Conservation (phyloP, 192 early-diverging fungal species). For the Coemansia reversa region DNA sequence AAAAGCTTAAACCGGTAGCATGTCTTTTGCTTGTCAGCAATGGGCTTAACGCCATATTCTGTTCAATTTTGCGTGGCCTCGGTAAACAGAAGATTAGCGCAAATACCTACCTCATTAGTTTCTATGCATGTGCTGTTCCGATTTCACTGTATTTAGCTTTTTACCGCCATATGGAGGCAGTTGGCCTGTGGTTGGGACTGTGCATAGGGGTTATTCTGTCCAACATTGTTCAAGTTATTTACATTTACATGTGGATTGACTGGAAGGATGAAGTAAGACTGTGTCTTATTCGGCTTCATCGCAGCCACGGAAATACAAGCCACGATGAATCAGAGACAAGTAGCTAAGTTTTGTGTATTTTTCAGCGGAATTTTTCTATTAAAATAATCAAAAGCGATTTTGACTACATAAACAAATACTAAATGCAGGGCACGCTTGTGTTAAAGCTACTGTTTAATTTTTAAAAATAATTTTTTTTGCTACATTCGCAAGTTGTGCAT, state of each 20-base stretch:
- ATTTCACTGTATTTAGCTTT: slow-evolving; percentile 53
- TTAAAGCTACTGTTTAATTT: too few species aligned
- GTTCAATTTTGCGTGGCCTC: slow-evolving; percentile 55
- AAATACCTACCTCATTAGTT: slow-evolving; percentile 46
- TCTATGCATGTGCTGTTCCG: slow-evolving; percentile 54
- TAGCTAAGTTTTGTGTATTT: neutral
- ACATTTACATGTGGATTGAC: slow-evolving; percentile 27
- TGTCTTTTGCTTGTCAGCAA: slow-evolving; percentile 48
- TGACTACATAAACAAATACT: too few species aligned
- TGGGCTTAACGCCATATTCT: slow-evolving; percentile 60
- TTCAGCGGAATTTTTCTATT: neutral
- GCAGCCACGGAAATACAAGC: neutral
- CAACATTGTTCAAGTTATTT: slow-evolving; percentile 30
- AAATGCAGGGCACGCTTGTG: too few species aligned
- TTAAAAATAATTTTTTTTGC: too few species aligned
- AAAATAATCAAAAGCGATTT: too few species aligned
- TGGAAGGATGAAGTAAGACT: slow-evolving; percentile 38
- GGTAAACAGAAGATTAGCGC: slow-evolving; percentile 58
- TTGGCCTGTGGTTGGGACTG: slow-evolving; percentile 65
- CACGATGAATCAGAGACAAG: neutral
- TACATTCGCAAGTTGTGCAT: too few species aligned
- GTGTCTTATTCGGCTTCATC: slow-evolving; percentile 28
- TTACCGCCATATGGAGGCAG: slow-evolving; percentile 56
- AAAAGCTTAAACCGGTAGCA: slow-evolving; percentile 34
- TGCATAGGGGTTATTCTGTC: slow-evolving; percentile 50